A percentile compares a stretch with the other conserved stretches of the same genome.
Conservation (phyloP, 2,329 filamentous ascomycete species). For the Diaporthe sp. region DNA sequence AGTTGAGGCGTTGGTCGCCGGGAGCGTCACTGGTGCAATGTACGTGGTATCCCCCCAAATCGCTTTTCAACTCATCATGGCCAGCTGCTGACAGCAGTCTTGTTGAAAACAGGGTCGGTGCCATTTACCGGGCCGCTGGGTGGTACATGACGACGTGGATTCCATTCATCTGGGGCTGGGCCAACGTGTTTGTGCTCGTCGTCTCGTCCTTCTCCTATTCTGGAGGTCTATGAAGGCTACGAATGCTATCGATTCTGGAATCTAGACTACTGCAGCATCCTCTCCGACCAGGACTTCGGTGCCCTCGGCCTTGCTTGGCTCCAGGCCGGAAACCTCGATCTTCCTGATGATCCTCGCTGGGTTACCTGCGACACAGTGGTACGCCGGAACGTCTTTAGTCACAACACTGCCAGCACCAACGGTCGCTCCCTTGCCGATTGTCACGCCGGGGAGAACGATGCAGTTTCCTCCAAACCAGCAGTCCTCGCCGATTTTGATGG, state of each 20-base stretch:
- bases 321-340: constrained; percentile 45
- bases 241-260: background rate
- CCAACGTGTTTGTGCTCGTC: constrained; percentile 84
- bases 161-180: constrained; percentile 86
- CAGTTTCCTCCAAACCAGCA: constrained; percentile 83
- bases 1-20: constrained; percentile 81
- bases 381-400: constrained; percentile 77
- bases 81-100: constrained; percentile 22
- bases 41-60: constrained; percentile 57
- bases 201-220: constrained; percentile 94
- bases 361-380: constrained; percentile 73
- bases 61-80: background rate
- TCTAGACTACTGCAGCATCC: constrained; percentile 22
- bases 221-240: constrained; percentile 74
- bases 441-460: constrained; percentile 79
- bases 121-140: constrained; percentile 83
- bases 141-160: constrained; percentile 97
- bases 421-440: constrained; percentile 77
- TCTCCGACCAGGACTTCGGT: constrained; percentile 29
- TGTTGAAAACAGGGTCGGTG: constrained; percentile 70
- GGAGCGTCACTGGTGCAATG: constrained; percentile 84
- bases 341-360: constrained; percentile 68
- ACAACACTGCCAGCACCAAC: constrained; percentile 87
- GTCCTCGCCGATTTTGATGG: constrained; percentile 82
- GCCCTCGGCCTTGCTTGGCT: background rate